A percentile compares a stretch with the other conserved stretches of the same genome.
Conservation (phyloP, 169 alveolate genomes). For the Babesia caballi region DNA sequence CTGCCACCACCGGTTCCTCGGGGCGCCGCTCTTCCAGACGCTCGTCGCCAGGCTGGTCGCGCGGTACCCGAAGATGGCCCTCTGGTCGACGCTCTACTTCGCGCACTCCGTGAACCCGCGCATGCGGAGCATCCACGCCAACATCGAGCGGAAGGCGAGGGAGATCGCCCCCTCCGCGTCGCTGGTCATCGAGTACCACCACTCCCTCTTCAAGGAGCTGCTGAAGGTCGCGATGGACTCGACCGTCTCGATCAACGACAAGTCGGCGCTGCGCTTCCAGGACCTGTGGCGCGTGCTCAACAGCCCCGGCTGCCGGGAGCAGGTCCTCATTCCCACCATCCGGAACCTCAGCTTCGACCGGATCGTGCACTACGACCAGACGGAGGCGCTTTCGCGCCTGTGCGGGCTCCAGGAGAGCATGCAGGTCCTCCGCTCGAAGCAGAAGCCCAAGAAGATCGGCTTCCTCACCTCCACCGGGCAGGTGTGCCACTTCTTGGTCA, state of each 20-base stretch:
- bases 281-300: constrained; percentile 25
- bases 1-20: constrained; percentile 68
- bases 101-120: constrained; percentile 38
- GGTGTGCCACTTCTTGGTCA: constrained; percentile 77
- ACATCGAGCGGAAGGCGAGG: constrained; percentile 29
- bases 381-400: constrained; percentile 14
- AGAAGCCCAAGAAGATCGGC: constrained; percentile 88
- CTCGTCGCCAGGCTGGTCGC: constrained; percentile 54
- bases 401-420: constrained; percentile 58
- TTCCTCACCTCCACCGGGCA: constrained; percentile 72
- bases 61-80: constrained; percentile 67
- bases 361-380: constrained; percentile 18
- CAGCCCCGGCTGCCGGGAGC: constrained; percentile 16
- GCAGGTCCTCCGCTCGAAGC: constrained; percentile 86
- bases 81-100: constrained; percentile 66
- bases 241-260: constrained; percentile 18
- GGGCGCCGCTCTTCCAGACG: constrained; percentile 64
- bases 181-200: constrained; percentile 22
- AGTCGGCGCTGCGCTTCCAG: constrained; percentile 38
- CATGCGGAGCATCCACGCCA: constrained; percentile 23
- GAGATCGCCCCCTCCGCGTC: neutral
- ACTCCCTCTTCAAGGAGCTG: constrained; percentile 40
- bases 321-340: constrained; percentile 37
- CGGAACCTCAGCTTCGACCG: constrained; percentile 44
- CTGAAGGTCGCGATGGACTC: constrained; percentile 43